Conservation (phyloP, 106 monocot species). For the Narthecium ossifragum region DNA sequence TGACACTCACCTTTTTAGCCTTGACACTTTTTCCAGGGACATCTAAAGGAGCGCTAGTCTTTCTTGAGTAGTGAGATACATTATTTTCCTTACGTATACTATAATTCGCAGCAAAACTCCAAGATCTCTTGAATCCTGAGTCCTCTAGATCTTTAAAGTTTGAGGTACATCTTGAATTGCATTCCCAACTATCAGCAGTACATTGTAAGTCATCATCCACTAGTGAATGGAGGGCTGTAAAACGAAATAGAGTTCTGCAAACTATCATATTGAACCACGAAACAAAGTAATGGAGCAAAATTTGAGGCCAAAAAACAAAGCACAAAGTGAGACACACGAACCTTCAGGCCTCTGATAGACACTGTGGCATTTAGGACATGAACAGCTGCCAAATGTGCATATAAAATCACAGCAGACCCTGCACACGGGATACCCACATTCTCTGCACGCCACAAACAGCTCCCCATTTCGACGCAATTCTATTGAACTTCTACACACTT, state of each 20-base stretch:
- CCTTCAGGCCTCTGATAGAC: background rate
- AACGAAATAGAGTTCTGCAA: background rate
- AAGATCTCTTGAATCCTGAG: background rate
- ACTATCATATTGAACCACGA: too few relatives aligned
- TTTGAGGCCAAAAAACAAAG: too few relatives aligned
- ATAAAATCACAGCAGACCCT: conserved; percentile 5
- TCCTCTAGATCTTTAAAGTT: background rate
- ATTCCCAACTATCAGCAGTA: background rate
- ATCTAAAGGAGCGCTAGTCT: too few relatives aligned
- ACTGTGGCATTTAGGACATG: conserved; percentile 9
- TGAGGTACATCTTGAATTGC: background rate
- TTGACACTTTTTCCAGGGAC: too few relatives aligned
- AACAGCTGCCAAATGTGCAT: background rate
- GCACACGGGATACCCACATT: conserved; percentile 10
- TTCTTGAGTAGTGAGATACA: background rate
- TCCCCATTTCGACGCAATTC: conserved; percentile 1
- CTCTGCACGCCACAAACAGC: conserved; percentile 2
- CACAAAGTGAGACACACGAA: too few relatives aligned
- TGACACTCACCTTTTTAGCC: too few relatives aligned
- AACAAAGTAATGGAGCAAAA: too few relatives aligned
- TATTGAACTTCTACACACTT: conserved; percentile 10
- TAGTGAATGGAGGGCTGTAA: background rate
- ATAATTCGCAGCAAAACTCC: background rate
- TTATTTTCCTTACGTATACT: background rate
- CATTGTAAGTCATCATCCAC: conserved; percentile 2